A percentile compares a stretch with the other conserved stretches of the same genome.
Evolutionary conservation across 2,329 filamentous ascomycete genomes (phyloP).

Genomic region (Nothomitra cinnamomea): DNA sequence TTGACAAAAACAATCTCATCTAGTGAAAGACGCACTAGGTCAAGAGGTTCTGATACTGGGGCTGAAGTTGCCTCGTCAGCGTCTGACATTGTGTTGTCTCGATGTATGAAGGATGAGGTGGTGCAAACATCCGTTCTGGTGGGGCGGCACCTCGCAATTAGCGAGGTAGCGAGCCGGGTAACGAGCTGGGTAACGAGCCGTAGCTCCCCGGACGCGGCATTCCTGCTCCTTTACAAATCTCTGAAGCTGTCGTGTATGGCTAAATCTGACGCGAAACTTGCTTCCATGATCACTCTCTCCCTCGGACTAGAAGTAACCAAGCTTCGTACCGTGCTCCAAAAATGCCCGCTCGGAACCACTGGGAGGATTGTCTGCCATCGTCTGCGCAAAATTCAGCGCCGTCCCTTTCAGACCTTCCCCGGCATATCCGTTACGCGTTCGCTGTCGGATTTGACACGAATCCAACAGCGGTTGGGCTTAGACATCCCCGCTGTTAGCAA

Average conservation of each 20-base stretch:
- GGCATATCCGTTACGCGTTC: too few relatives aligned
- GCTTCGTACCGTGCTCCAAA: constrained; percentile 9
- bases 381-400: constrained; percentile 9
- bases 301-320: constrained; percentile 13
- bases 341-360: constrained; percentile 12
- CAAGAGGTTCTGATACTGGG: constrained; percentile 77
- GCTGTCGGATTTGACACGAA: too few relatives aligned
- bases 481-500: too few relatives aligned
- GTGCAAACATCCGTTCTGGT: background rate
- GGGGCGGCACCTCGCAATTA: background rate
- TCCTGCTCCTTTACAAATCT: background rate
- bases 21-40: constrained; percentile 83
- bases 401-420: too few relatives aligned
- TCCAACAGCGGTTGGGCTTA: too few relatives aligned
- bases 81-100: constrained; percentile 53
- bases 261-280: background rate
- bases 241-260: background rate
- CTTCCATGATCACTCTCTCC: constrained; percentile 11
- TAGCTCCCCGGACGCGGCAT: background rate
- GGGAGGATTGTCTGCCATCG: constrained; percentile 12
- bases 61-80: constrained; percentile 50
- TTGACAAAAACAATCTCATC: constrained; percentile 97
- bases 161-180: background rate
- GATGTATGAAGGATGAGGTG: background rate
- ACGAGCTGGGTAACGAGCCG: background rate